phyloP scores from a whole-genome alignment of 108 stramenopile species.

The Skeletonema marinoi region DNA sequence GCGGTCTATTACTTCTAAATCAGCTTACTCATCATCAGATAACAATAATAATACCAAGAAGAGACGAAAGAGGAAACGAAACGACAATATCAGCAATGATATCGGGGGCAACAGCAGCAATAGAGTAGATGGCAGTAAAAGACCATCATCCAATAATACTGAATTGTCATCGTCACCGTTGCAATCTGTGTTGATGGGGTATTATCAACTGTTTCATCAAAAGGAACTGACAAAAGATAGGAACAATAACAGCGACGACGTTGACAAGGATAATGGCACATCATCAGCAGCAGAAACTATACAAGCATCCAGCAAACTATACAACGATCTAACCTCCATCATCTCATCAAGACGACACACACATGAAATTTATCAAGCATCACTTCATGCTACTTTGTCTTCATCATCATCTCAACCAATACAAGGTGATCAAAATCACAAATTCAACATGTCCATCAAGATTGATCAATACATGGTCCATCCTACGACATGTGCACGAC shows the following conservation, averaged over 20 bases:
- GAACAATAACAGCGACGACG: neutral
- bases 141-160: neutral
- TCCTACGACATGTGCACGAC: slow-evolving; percentile 26
- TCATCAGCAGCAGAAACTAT: neutral
- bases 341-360: slow-evolving; percentile 20
- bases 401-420: no score
- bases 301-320: slow-evolving; percentile 25
- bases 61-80: neutral
- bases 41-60: neutral
- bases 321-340: slow-evolving; percentile 27
- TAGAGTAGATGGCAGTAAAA: neutral
- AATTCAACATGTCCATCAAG: neutral
- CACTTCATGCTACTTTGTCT: neutral
- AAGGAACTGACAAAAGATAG: neutral
- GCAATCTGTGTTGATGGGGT: slow-evolving; percentile 28
- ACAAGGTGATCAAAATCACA: no score
- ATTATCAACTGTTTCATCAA: slow-evolving; percentile 22
- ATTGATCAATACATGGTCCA: slow-evolving; percentile 44
- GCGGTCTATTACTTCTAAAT: no score
- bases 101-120: neutral
- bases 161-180: slow-evolving; percentile 3
- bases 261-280: neutral
- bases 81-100: neutral
- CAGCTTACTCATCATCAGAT: no score
- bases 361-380: slow-evolving; percentile 23